These are phyloP conservation scores for Botryosphaeria dothidea DNA, from an alignment of 2,329 filamentous ascomycete genomes.

Conservation along the genomic window DNA sequence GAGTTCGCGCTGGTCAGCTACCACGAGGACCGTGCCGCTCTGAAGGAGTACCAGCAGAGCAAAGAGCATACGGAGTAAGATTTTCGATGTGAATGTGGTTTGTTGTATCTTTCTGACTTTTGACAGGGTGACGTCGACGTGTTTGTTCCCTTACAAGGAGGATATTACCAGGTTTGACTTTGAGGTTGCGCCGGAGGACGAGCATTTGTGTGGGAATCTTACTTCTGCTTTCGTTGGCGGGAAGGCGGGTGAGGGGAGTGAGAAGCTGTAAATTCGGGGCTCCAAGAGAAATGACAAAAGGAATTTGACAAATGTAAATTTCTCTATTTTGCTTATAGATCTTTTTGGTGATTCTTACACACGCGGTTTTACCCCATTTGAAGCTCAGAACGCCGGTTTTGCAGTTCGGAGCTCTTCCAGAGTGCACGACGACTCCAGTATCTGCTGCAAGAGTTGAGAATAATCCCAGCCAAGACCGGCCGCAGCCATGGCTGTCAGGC, in stretches of 20 bases:
- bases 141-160: conserved; percentile 56
- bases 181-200: conserved; percentile 48
- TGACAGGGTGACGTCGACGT: conserved; percentile 52
- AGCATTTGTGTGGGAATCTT: conserved; percentile 21
- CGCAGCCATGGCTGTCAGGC: conserved; percentile 48
- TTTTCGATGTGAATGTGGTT: too few relatives aligned
- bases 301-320: too few relatives aligned
- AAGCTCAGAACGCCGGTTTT: not conserved
- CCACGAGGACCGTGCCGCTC: conserved; percentile 47
- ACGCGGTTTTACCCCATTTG: too few relatives aligned
- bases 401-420: conserved; percentile 1
- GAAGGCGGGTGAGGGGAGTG: not conserved
- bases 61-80: conserved; percentile 52
- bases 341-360: too few relatives aligned
- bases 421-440: conserved; percentile 27
- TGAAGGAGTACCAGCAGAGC: conserved; percentile 56
- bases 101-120: not conserved
- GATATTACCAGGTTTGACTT: conserved; percentile 58
- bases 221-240: not conserved
- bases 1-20: conserved; percentile 55
- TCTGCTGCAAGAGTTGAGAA: conserved; percentile 37
- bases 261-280: not conserved
- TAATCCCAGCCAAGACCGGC: conserved; percentile 47
- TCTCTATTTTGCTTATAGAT: too few relatives aligned
- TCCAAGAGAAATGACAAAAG: not conserved